These are phyloP conservation scores for Inga laurina DNA, from an alignment of 306 rosid species.

Conservation along the genomic window DNA sequence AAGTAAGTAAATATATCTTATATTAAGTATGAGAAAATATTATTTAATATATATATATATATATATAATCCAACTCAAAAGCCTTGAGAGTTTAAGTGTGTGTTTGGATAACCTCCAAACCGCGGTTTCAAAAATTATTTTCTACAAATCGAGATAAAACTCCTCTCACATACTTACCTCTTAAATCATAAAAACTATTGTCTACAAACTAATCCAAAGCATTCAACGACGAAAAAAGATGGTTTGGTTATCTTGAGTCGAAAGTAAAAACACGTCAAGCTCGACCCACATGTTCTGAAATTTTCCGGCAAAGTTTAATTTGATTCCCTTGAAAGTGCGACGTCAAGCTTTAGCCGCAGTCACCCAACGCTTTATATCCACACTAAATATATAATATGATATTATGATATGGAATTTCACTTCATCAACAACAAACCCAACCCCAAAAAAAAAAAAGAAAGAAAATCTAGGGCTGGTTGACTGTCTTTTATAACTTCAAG, in stretches of 20 bases:
- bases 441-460: neutral
- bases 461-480: neutral
- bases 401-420: neutral
- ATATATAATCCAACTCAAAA: neutral
- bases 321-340: conserved; percentile 1
- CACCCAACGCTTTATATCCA: neutral
- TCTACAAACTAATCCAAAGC: neutral
- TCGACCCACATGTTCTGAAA: conserved; percentile 5
- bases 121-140: no score
- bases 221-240: neutral
- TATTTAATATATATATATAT: no score
- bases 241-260: neutral
- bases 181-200: no score
- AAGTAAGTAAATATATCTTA: no score
- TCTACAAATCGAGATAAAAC: no score
- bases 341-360: conserved; percentile 17
- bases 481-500: conserved; percentile 25
- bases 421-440: neutral
- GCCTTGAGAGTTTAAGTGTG: neutral
- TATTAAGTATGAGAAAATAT: no score
- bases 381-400: neutral
- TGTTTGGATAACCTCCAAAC: no score
- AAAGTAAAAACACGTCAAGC: conserved; percentile 16
- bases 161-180: no score
- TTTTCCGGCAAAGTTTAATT: conserved; percentile 7